phyloP scores from a whole-genome alignment of 2,329 filamentous ascomycete genomes.

The Sporothrix euskadiensis region DNA sequence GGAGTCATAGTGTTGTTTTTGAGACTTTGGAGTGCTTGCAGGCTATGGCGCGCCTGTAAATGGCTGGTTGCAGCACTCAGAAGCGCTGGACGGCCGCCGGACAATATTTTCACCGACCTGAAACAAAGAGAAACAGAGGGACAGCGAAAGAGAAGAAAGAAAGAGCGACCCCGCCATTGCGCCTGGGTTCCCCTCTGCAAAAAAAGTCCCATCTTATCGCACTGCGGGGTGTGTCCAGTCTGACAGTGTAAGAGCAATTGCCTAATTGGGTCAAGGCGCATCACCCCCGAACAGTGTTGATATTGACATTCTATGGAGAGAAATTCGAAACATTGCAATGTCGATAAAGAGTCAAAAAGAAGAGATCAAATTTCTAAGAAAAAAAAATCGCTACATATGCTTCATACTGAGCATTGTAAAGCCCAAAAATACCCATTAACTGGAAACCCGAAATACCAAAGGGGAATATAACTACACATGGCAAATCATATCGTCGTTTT shows the following conservation, averaged over 20 bases:
- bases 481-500: slow-evolving; percentile 19
- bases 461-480: slow-evolving; percentile 13
- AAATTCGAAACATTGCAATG: neutral
- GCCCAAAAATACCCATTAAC: neutral
- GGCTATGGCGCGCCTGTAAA: neutral
- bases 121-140: neutral
- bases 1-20: neutral
- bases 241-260: slow-evolving; percentile 24
- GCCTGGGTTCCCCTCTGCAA: neutral
- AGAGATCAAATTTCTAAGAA: neutral
- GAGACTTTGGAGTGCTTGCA: neutral
- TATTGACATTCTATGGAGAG: neutral
- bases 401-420: neutral
- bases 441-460: neutral
- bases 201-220: neutral
- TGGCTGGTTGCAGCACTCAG: neutral
- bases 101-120: slow-evolving; percentile 26
- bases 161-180: slow-evolving; percentile 15
- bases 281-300: neutral
- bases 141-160: neutral
- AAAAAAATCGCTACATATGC: neutral
- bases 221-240: slow-evolving; percentile 12
- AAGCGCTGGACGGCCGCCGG: slow-evolving; percentile 15
- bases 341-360: too few species aligned
- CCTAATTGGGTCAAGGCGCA: slow-evolving; percentile 11